Conservation (phyloP, 345 rosid genomes). For the Excoecaria agallocha region DNA sequence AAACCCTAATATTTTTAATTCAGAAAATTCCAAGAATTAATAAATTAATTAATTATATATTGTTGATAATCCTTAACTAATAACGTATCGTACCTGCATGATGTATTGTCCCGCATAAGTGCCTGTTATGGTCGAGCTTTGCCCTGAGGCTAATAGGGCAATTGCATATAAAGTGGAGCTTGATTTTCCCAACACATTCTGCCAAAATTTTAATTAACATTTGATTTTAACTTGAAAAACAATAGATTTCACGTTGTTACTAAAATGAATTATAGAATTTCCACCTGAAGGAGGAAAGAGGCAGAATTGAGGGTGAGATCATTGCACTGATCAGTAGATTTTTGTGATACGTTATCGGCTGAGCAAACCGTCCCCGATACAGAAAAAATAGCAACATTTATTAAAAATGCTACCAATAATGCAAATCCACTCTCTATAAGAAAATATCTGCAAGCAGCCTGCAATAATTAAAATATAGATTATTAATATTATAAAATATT, state of each 20-base stretch:
- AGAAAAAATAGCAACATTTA: constrained; percentile 52
- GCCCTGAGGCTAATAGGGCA: constrained; percentile 70
- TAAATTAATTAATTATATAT: background rate
- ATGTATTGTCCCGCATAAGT: constrained; percentile 69
- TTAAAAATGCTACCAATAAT: constrained; percentile 55
- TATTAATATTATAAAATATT: background rate
- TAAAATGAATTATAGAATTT: background rate
- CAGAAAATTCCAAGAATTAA: background rate
- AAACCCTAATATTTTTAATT: constrained; percentile 45
- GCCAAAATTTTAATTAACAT: constrained; percentile 8
- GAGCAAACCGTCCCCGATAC: constrained; percentile 61
- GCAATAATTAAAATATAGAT: background rate
- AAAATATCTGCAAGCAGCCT: constrained; percentile 64
- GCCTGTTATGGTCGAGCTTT: constrained; percentile 65
- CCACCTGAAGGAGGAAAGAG: constrained; percentile 65
- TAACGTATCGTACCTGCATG: constrained; percentile 43
- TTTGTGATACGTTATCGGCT: constrained; percentile 23
- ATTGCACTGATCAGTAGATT: constrained; percentile 32
- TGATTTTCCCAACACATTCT: constrained; percentile 66
- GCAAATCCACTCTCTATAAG: constrained; percentile 66
- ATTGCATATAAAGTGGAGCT: constrained; percentile 54
- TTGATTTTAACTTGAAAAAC: background rate
- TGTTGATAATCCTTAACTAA: too few species aligned
- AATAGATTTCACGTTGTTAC: background rate
- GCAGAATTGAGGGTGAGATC: constrained; percentile 64